A percentile compares a stretch with the other conserved stretches of the same genome.
Evolutionary conservation across 306 rosid species (phyloP).

Genomic region (Arachis stenosperma): DNA sequence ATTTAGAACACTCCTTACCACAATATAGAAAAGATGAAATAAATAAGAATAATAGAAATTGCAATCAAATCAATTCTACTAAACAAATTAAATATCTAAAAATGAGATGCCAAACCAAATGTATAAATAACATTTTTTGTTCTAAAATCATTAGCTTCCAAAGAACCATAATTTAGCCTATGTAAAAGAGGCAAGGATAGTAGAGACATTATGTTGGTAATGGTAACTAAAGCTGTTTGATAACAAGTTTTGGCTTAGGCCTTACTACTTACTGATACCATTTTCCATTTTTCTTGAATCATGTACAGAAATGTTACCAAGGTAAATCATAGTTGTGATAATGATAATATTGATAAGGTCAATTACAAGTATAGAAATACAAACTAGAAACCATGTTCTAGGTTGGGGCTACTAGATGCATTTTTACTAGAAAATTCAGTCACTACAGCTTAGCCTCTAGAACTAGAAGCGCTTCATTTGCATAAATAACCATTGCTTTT

Average conservation of each 20-base stretch:
- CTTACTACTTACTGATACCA: neutral
- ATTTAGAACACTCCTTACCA: neutral
- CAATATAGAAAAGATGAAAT: too few relatives aligned
- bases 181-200: neutral
- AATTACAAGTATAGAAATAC: neutral
- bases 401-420: constrained; percentile 14
- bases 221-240: neutral
- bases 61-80: too few relatives aligned
- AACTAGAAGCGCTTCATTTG: constrained; percentile 17
- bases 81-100: too few relatives aligned
- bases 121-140: too few relatives aligned
- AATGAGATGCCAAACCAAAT: too few relatives aligned
- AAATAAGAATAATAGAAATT: too few relatives aligned
- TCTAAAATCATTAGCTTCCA: neutral
- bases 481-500: neutral
- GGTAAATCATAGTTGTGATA: neutral
- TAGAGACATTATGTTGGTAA: neutral
- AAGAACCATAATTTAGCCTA: neutral
- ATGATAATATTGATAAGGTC: neutral
- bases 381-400: neutral
- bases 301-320: neutral
- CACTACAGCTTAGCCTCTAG: constrained; percentile 12
- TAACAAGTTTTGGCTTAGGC: constrained; percentile 2
- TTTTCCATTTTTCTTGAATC: neutral
- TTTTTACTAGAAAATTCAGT: constrained; percentile 14